Base-by-base conservation (phyloP, 2,329 filamentous ascomycete species). In the Arthroderma uncinatum region DNA sequence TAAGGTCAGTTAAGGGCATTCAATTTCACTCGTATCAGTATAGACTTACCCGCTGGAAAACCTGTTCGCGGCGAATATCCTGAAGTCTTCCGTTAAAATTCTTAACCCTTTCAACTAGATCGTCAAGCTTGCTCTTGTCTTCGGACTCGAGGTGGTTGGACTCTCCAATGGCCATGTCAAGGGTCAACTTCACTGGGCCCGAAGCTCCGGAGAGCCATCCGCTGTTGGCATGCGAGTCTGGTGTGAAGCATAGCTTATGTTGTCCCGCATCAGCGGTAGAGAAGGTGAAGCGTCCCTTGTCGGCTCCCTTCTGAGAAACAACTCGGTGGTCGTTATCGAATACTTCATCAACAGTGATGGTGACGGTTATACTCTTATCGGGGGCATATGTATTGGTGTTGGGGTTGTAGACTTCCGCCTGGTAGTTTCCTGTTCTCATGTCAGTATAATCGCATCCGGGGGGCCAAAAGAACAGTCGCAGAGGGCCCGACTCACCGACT, bases 281-380 rank as follows among this genome's bases (percentile, higher is more conserved):
- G 81, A 98, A 97, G 67, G 92, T 96, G 79, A 97, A 97, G 68
- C 87, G 87, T 64, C 93, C 91, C 44, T 81, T 77, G 60, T 82
- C 75, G 42, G 80, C 74, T 66, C 92, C 91, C 60, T 86, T 85
- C 74, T 95, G 89, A 63, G 85, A 88, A 62, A 97, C 88, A 61
- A 98, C 87, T 62, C 91, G 90, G 81, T 98, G 93, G 78, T 97
- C 86, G 74, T 94, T 92, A 80, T 97, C 91, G 74, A 98, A 98
- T 67, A 86, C 82, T 78, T 98, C 93, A 65, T 96, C 91, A 58
- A 97, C 92, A 14, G 89, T 91, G 67, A 97, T 94, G 75, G 85
- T 88, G 71, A 97, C 86, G 74, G 81, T 85, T 61, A 95, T 78
- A 62, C 85, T 85, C 62, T 84, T 79, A 71, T 93, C 87, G 68